Conservation (phyloP, 805 yeast species). For the Pichia exigua region DNA sequence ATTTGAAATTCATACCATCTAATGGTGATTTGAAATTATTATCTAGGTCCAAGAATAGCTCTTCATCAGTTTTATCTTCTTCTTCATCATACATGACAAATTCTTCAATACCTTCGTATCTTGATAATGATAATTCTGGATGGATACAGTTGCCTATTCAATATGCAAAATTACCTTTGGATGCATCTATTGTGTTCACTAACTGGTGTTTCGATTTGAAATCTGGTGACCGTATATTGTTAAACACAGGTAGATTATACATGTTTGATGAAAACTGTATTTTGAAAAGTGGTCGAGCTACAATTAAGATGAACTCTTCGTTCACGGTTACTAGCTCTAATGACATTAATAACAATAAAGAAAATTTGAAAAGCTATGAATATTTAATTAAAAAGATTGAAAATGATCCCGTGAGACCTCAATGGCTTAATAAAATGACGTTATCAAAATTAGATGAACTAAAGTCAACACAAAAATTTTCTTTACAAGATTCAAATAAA, state of each 20-base stretch:
- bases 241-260: constrained; percentile 53
- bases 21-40: neutral
- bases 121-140: constrained; percentile 20
- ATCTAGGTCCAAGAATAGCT: neutral
- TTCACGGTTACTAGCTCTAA: too few relatives aligned
- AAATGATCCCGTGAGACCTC: constrained; percentile 25
- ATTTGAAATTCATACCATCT: neutral
- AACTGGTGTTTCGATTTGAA: constrained; percentile 59
- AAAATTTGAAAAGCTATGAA: neutral
- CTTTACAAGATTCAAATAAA: constrained; percentile 7
- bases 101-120: neutral
- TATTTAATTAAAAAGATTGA: neutral
- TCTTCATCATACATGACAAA: neutral
- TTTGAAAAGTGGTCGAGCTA: constrained; percentile 50
- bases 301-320: neutral
- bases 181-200: constrained; percentile 50
- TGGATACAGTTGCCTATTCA: constrained; percentile 68
- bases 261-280: constrained; percentile 35
- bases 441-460: constrained; percentile 36
- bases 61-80: neutral
- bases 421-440: constrained; percentile 71
- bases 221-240: constrained; percentile 37
- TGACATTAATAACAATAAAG: neutral
- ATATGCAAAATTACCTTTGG: constrained; percentile 61
- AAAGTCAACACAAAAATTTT: constrained; percentile 16